A percentile compares a stretch with the other conserved stretches of the same genome.
Conservation (phyloP, 352 stramenopile species). For the Pythium rishiriense region DNA sequence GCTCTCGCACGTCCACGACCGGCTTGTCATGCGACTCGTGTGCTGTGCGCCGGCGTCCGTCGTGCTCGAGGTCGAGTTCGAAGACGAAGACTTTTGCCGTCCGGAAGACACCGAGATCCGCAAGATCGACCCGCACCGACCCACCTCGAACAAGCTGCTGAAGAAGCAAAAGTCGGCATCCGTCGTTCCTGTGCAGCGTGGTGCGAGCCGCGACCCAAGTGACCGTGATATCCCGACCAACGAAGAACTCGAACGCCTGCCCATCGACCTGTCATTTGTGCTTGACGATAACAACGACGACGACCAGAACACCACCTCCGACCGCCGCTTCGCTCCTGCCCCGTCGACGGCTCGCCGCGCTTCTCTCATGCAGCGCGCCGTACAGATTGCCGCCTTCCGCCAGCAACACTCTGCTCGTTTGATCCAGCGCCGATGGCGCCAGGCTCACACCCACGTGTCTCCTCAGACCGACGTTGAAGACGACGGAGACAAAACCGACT, state of each 20-base stretch:
- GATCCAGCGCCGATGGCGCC: conserved; percentile 31
- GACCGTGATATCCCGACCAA: conserved; percentile 36
- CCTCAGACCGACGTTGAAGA: conserved; percentile 4
- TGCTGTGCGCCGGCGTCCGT: conserved; percentile 30
- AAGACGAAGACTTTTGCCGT: conserved; percentile 31
- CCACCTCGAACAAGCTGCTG: conserved; percentile 11
- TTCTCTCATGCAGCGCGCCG: conserved; percentile 11
- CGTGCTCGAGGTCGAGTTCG: conserved; percentile 31
- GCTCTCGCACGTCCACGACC: conserved; percentile 28
- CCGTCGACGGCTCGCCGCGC: conserved; percentile 13
- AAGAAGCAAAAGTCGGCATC: conserved; percentile 32
- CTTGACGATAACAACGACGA: conserved; percentile 26
- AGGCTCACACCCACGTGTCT: conserved; percentile 1
- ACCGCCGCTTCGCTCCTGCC: background rate
- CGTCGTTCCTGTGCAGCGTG: conserved; percentile 19
- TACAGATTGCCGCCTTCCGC: conserved; percentile 21
- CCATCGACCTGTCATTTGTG: conserved; percentile 34
- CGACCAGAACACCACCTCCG: background rate
- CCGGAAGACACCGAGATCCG: conserved; percentile 26
- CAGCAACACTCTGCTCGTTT: conserved; percentile 25
- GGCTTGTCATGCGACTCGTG: conserved; percentile 30
- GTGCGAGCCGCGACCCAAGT: background rate
- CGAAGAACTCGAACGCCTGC: conserved; percentile 30
- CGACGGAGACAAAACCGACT: conserved; percentile 25
- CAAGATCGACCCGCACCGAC: conserved; percentile 12